Evolutionary conservation across 768 basidiomycete species (phyloP).

Genomic region (Podaxis sp.): DNA sequence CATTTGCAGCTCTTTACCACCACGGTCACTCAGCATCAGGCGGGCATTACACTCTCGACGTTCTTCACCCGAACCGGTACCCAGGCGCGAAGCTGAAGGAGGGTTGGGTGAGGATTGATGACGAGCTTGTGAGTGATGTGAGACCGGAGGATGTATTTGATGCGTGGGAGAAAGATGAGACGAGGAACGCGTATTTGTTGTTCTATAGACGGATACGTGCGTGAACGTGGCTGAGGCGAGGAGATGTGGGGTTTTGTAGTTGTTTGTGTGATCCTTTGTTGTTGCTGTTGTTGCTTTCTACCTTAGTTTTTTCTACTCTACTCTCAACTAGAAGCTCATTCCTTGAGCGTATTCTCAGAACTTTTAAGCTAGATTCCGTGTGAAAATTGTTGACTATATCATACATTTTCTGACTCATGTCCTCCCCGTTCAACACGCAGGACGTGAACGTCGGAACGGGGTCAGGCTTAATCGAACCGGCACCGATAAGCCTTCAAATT

Average conservation of each 20-base stretch:
- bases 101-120: slow-evolving; percentile 93
- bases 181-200: slow-evolving; percentile 80
- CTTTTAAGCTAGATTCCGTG: not conserved
- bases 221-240: not conserved
- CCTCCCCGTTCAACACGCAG: not conserved
- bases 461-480: not conserved
- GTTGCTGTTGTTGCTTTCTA: not conserved
- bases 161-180: slow-evolving; percentile 49
- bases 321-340: not conserved
- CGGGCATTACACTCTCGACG: slow-evolving; percentile 94
- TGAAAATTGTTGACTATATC: not conserved
- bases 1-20: slow-evolving; percentile 76
- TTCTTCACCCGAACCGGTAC: slow-evolving; percentile 72
- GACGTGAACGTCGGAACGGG: too few species aligned
- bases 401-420: not conserved
- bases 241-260: not conserved
- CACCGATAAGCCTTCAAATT: not conserved
- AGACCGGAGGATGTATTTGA: slow-evolving; percentile 73
- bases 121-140: slow-evolving; percentile 82
- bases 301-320: not conserved
- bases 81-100: slow-evolving; percentile 48
- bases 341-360: not conserved
- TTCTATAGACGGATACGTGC: slow-evolving; percentile 68
- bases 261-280: not conserved
- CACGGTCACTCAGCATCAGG: slow-evolving; percentile 89